phyloP scores from a whole-genome alignment of 1,139 yeast genomes.

The Blastobotrys persicus region DNA sequence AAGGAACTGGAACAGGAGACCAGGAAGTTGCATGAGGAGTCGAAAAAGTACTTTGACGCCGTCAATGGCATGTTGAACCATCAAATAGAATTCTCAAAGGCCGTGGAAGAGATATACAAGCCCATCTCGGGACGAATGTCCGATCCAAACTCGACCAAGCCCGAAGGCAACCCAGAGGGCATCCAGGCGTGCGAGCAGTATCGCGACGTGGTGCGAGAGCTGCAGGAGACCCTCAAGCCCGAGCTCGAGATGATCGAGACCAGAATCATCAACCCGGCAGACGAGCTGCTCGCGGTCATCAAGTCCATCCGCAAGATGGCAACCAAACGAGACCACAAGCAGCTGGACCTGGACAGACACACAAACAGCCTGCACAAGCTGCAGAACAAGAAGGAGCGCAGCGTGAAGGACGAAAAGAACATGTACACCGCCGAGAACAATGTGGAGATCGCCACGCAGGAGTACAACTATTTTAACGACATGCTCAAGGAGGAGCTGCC shows the following conservation, averaged over 20 bases:
- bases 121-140: slow-evolving; percentile 91
- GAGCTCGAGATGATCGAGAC: slow-evolving; percentile 91
- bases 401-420: slow-evolving; percentile 86
- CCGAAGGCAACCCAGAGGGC: slow-evolving; percentile 96
- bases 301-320: slow-evolving; percentile 88
- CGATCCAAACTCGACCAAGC: slow-evolving; percentile 80
- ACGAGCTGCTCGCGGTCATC: slow-evolving; percentile 79
- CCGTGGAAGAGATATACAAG: slow-evolving; percentile 92
- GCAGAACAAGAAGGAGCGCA: slow-evolving; percentile 78
- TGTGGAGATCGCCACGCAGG: slow-evolving; percentile 88
- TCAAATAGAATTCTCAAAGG: slow-evolving; percentile 89
- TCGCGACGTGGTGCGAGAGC: slow-evolving; percentile 78
- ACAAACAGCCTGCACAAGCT: slow-evolving; percentile 64
- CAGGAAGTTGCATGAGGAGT: slow-evolving; percentile 83
- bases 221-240: slow-evolving; percentile 83
- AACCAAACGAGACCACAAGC: slow-evolving; percentile 91
- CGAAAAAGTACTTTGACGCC: slow-evolving; percentile 83
- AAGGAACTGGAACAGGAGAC: slow-evolving; percentile 88
- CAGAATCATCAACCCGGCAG: slow-evolving; percentile 87
- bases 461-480: slow-evolving; percentile 92
- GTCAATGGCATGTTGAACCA: slow-evolving; percentile 91
- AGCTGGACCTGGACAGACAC: slow-evolving; percentile 88
- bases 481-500: slow-evolving; percentile 91
- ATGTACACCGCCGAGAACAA: slow-evolving; percentile 87
- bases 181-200: slow-evolving; percentile 92